These are phyloP conservation scores for Chlorella sp. DNA, from an alignment of 139 green algal genomes.

Conservation along the genomic window DNA sequence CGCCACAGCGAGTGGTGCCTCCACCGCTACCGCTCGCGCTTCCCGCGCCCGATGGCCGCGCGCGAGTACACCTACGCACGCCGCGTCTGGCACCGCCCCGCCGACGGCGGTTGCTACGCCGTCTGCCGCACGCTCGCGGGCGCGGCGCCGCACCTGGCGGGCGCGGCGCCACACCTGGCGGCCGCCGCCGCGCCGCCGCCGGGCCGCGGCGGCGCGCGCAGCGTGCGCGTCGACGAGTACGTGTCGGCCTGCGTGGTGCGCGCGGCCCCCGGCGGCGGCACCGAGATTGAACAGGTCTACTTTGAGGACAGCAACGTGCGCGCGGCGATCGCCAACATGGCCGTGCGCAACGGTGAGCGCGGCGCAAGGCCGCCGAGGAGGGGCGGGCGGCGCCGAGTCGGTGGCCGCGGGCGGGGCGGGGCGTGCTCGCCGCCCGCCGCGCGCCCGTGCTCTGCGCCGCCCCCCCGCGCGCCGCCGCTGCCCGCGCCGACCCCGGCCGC, in stretches of 20 bases:
- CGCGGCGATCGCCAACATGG: slow-evolving; percentile 69
- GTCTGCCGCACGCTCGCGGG: slow-evolving; percentile 15
- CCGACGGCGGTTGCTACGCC: slow-evolving; percentile 66
- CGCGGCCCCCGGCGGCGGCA: slow-evolving; percentile 10
- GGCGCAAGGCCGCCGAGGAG: too few species aligned
- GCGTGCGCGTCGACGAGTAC: slow-evolving; percentile 62
- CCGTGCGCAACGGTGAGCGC: too few species aligned
- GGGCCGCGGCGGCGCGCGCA: slow-evolving; percentile 18
- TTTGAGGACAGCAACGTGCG: slow-evolving; percentile 71
- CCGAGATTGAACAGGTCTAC: slow-evolving; percentile 70
- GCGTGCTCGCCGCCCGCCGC: too few species aligned
- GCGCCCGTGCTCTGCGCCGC: too few species aligned
- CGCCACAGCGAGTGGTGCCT: slow-evolving; percentile 43
- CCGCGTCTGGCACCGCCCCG: slow-evolving; percentile 60
- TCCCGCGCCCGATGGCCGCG: slow-evolving; percentile 67
- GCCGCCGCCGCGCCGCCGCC: background rate
- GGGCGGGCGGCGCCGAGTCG: too few species aligned
- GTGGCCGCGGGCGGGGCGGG: too few species aligned
- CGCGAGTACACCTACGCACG: slow-evolving; percentile 72
- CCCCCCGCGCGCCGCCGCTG: too few species aligned
- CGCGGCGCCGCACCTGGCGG: background rate
- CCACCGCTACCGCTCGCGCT: slow-evolving; percentile 55
- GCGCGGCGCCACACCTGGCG: background rate
- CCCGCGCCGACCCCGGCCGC: too few species aligned
- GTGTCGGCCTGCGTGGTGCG: slow-evolving; percentile 52